Conservation (phyloP, 768 basidiomycete species). For the Lactarius sanguifluus region DNA sequence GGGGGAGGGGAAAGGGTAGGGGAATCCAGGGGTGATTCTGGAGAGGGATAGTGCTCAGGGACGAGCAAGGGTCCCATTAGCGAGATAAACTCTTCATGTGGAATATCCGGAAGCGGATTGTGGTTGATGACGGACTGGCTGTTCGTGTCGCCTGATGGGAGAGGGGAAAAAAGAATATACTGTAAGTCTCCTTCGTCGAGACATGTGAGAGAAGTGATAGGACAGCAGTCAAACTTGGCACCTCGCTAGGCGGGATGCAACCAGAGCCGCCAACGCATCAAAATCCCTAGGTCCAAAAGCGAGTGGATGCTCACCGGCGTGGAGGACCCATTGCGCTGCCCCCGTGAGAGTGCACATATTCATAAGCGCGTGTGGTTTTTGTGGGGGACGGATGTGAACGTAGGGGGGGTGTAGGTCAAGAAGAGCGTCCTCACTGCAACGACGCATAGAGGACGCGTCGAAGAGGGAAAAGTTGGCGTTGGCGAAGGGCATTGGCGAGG, state of each 20-base stretch:
- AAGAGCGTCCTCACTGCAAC: constrained; percentile 82
- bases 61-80: constrained; percentile 77
- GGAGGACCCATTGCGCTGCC: constrained; percentile 79
- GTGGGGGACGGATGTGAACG: constrained; percentile 58
- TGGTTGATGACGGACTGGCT: constrained; percentile 77
- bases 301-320: constrained; percentile 51
- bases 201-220: constrained; percentile 1
- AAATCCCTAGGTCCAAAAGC: neutral
- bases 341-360: constrained; percentile 64
- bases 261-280: neutral
- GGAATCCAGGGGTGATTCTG: constrained; percentile 34
- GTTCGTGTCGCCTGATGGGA: constrained; percentile 51
- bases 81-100: constrained; percentile 83
- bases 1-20: constrained; percentile 26
- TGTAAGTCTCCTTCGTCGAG: neutral
- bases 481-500: constrained; percentile 33
- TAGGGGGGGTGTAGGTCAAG: constrained; percentile 67
- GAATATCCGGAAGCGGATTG: constrained; percentile 83
- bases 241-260: neutral
- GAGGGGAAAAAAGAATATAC: neutral
- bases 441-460: constrained; percentile 55
- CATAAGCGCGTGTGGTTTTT: constrained; percentile 65
- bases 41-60: constrained; percentile 69
- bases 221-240: neutral
- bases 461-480: constrained; percentile 16